These are phyloP conservation scores for Pestalotiopsis sp. DNA, from an alignment of 2,329 filamentous ascomycete species.

Conservation along the genomic window DNA sequence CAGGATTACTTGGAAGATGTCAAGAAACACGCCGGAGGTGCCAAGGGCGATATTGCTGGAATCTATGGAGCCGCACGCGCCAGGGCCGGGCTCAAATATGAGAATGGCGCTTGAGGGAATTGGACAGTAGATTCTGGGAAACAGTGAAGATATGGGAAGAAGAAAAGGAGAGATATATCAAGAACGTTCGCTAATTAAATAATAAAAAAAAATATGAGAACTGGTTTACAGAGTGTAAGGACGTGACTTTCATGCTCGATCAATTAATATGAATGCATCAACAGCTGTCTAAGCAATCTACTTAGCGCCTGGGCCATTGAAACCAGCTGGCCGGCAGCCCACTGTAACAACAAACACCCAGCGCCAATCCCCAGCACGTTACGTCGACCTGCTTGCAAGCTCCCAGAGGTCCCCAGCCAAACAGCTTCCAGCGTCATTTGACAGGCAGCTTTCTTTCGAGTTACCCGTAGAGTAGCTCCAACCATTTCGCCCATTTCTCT, in stretches of 20 bases:
- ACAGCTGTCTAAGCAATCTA: neutral
- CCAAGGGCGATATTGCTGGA: slow-evolving; percentile 76
- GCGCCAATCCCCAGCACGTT: neutral
- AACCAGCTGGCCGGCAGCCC: neutral
- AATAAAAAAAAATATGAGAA: neutral
- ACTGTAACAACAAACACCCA: neutral
- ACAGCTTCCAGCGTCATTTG: slow-evolving; percentile 12
- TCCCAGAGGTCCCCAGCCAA: neutral
- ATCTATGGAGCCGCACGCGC: slow-evolving; percentile 81
- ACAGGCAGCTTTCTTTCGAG: slow-evolving; percentile 8
- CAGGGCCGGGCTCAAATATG: slow-evolving; percentile 74
- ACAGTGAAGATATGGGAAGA: neutral
- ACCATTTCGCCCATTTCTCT: slow-evolving; percentile 1
- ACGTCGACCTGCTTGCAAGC: neutral
- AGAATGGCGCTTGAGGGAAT: slow-evolving; percentile 51
- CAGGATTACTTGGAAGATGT: slow-evolving; percentile 71
- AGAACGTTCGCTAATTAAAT: neutral
- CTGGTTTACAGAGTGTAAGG: too few species aligned
- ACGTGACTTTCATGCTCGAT: too few species aligned
- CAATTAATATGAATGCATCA: neutral
- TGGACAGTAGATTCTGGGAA: neutral
- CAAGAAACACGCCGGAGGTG: slow-evolving; percentile 65
- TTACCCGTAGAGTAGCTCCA: neutral
- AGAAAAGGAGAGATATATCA: too few species aligned
- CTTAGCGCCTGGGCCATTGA: neutral